These are phyloP conservation scores for Paxillus rubicundulus DNA, from an alignment of 768 basidiomycete genomes.

Conservation along the genomic window DNA sequence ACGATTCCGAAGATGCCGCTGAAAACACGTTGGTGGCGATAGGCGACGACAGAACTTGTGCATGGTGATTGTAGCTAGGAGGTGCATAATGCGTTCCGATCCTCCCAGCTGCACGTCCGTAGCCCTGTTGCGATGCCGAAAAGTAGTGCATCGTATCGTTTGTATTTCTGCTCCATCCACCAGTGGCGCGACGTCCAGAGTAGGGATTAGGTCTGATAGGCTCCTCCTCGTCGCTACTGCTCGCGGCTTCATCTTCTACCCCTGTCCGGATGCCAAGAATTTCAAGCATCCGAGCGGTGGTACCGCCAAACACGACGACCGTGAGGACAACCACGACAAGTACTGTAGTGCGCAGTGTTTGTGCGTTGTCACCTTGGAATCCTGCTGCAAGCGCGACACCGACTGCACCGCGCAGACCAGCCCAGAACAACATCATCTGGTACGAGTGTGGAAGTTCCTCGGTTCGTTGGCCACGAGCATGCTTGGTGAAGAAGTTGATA, in stretches of 20 bases:
- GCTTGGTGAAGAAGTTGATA: slow-evolving; percentile 90
- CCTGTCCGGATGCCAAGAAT: slow-evolving; percentile 94
- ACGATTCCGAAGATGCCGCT: slow-evolving; percentile 70
- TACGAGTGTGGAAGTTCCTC: slow-evolving; percentile 97
- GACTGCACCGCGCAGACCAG: slow-evolving; percentile 92
- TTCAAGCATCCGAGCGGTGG: slow-evolving; percentile 96
- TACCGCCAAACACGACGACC: slow-evolving; percentile 92
- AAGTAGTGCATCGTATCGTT: slow-evolving; percentile 44
- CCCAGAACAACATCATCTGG: slow-evolving; percentile 99
- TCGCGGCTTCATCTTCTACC: slow-evolving; percentile 87
- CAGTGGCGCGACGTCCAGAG: slow-evolving; percentile 33
- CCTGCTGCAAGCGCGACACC: slow-evolving; percentile 97
- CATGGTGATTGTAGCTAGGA: slow-evolving; percentile 62
- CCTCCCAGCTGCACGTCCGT: slow-evolving; percentile 37
- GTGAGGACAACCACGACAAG: slow-evolving; percentile 95
- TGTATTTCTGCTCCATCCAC: slow-evolving; percentile 43
- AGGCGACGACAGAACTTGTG: slow-evolving; percentile 24
- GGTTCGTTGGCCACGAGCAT: slow-evolving; percentile 78
- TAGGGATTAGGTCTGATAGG: slow-evolving; percentile 32
- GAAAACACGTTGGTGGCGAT: slow-evolving; percentile 48
- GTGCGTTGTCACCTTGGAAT: slow-evolving; percentile 90
- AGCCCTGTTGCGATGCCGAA: slow-evolving; percentile 24
- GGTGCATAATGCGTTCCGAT: slow-evolving; percentile 59
- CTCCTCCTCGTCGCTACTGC: slow-evolving; percentile 50
- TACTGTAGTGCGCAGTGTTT: slow-evolving; percentile 89